Evolutionary conservation across 495 filamentous ascomycete genomes (phyloP).

Genomic region (Hypomontagnella monticulosa): DNA sequence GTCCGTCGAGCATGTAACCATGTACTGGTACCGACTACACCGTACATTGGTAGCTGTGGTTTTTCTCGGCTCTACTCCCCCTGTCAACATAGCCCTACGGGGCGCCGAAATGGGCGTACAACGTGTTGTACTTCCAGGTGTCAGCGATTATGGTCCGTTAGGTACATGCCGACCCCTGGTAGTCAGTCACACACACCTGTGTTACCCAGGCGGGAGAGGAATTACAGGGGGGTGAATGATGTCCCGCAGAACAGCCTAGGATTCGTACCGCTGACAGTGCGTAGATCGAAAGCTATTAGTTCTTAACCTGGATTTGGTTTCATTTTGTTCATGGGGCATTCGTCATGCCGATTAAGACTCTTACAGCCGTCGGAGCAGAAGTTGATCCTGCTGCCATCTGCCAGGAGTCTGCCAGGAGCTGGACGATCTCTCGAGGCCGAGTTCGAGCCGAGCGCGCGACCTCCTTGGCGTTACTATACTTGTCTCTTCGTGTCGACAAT

Average conservation of each 20-base stretch:
- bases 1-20: slow-evolving; percentile 4
- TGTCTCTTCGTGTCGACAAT: slow-evolving; percentile 5
- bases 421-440: slow-evolving; percentile 15
- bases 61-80: slow-evolving; percentile 26
- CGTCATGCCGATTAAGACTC: slow-evolving; percentile 22
- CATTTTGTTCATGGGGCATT: slow-evolving; percentile 28
- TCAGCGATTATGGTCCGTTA: slow-evolving; percentile 28
- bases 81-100: slow-evolving; percentile 41
- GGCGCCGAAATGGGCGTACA: slow-evolving; percentile 32
- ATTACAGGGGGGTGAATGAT: slow-evolving; percentile 28
- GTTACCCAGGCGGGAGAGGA: slow-evolving; percentile 8
- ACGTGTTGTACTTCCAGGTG: slow-evolving; percentile 11
- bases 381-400: slow-evolving; percentile 18
- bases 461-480: slow-evolving; percentile 34
- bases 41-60: slow-evolving; percentile 7
- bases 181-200: slow-evolving; percentile 22
- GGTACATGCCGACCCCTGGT: slow-evolving; percentile 2
- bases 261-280: slow-evolving; percentile 15
- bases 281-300: slow-evolving; percentile 13
- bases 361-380: slow-evolving; percentile 16
- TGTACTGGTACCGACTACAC: slow-evolving; percentile 16
- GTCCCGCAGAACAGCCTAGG: slow-evolving; percentile 13
- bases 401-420: slow-evolving; percentile 5
- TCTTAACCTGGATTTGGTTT: slow-evolving; percentile 28
- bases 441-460: background rate